Conservation (phyloP, 441 rosid genomes). For the Dalechampia spathulata region DNA sequence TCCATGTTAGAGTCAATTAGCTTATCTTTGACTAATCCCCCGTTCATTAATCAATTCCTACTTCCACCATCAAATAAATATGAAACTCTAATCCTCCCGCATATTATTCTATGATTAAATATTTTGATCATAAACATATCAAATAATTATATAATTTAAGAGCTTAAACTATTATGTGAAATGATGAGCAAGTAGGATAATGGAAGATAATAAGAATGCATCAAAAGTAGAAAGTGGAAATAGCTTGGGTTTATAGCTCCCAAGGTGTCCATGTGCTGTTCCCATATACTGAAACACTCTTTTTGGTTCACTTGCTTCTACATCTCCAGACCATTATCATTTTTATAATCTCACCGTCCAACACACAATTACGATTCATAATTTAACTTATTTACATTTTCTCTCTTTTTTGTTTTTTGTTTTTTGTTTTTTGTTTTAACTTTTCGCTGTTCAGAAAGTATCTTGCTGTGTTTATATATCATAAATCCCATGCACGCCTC, state of each 20-base stretch:
- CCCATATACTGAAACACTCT: slow-evolving; percentile 35
- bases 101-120: too few relatives aligned
- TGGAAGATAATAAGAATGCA: not conserved
- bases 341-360: slow-evolving; percentile 37
- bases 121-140: too few relatives aligned
- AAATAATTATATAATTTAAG: too few relatives aligned
- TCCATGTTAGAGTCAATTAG: slow-evolving; percentile 21
- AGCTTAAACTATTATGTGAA: too few relatives aligned
- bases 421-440: too few relatives aligned
- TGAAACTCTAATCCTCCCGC: too few relatives aligned
- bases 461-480: too few relatives aligned
- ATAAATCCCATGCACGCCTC: slow-evolving; percentile 20
- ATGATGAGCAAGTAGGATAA: too few relatives aligned
- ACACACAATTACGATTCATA: slow-evolving; percentile 13
- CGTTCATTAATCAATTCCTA: slow-evolving; percentile 6
- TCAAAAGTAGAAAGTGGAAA: not conserved
- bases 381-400: not conserved
- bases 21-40: slow-evolving; percentile 26
- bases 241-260: slow-evolving; percentile 18
- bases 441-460: too few relatives aligned
- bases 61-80: not conserved
- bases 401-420: too few relatives aligned
- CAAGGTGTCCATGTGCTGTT: slow-evolving; percentile 60
- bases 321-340: slow-evolving; percentile 26
- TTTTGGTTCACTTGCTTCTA: slow-evolving; percentile 34